phyloP scores from a whole-genome alignment of 257 asterid genomes.

The Coffea canephora region DNA sequence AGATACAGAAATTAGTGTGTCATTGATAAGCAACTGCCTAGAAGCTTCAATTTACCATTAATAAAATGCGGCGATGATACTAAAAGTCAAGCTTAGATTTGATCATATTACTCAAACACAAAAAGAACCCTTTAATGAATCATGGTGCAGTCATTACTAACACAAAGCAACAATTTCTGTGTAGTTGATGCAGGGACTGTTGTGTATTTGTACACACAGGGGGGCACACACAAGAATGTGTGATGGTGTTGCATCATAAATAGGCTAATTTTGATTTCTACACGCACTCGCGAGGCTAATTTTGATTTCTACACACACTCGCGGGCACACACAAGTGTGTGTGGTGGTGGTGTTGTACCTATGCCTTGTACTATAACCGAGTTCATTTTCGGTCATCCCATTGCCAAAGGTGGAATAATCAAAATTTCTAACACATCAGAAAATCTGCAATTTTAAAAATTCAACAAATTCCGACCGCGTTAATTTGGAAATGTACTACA shows the following conservation, averaged over 20 bases:
- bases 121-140: neutral
- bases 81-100: conserved; percentile 46
- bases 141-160: neutral
- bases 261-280: neutral
- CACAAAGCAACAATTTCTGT: conserved; percentile 2
- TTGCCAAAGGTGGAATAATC: no score
- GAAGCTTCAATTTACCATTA: conserved; percentile 47
- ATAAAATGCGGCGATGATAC: conserved; percentile 29
- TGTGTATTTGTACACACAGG: conserved; percentile 3
- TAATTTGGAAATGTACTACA: conserved; percentile 12
- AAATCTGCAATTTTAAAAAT: neutral
- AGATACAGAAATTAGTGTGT: conserved; percentile 13
- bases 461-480: neutral
- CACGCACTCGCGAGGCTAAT: no score
- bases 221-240: neutral
- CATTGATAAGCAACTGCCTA: conserved; percentile 41
- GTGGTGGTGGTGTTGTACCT: neutral
- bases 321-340: conserved; percentile 11
- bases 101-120: conserved; percentile 7
- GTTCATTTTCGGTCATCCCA: neutral
- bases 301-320: neutral
- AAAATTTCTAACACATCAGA: neutral
- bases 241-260: neutral
- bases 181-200: conserved; percentile 10
- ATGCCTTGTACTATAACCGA: neutral